These are phyloP conservation scores for Colletotrichum paranaense DNA, from an alignment of 2,329 filamentous ascomycete species.

Conservation along the genomic window DNA sequence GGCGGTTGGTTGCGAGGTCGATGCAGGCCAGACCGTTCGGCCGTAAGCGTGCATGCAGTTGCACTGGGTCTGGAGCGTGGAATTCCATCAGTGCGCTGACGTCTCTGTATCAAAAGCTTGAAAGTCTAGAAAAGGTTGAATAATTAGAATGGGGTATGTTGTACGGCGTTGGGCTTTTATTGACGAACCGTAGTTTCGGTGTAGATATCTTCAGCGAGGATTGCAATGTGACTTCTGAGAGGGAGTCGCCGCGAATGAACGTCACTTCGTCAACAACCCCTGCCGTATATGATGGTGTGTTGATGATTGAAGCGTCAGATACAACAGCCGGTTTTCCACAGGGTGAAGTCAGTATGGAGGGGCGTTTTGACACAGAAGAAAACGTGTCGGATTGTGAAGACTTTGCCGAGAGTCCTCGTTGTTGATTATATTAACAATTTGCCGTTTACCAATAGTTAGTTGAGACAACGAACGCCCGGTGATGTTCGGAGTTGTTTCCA, in stretches of 20 bases:
- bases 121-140: not conserved
- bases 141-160: not conserved
- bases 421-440: not conserved
- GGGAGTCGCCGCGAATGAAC: not conserved
- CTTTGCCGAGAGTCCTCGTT: not conserved
- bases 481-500: constrained; percentile 10
- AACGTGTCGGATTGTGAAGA: not conserved
- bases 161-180: not conserved
- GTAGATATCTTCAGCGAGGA: not conserved
- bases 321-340: too few species aligned
- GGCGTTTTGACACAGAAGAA: not conserved
- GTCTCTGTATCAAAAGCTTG: too few species aligned
- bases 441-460: not conserved
- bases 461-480: not conserved
- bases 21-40: constrained; percentile 31
- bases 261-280: not conserved
- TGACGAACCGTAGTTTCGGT: not conserved
- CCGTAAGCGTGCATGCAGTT: constrained; percentile 31
- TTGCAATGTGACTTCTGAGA: not conserved
- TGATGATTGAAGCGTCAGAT: not conserved
- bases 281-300: not conserved
- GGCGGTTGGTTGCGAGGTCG: constrained; percentile 29
- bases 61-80: constrained; percentile 25
- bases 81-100: not conserved
- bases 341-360: not conserved